Percentiles rank a stretch among this genome's conserved stretches.
These are phyloP conservation scores for Hyaloscypha bicolor DNA, from an alignment of 495 filamentous ascomycete species.

Conservation along the genomic window DNA sequence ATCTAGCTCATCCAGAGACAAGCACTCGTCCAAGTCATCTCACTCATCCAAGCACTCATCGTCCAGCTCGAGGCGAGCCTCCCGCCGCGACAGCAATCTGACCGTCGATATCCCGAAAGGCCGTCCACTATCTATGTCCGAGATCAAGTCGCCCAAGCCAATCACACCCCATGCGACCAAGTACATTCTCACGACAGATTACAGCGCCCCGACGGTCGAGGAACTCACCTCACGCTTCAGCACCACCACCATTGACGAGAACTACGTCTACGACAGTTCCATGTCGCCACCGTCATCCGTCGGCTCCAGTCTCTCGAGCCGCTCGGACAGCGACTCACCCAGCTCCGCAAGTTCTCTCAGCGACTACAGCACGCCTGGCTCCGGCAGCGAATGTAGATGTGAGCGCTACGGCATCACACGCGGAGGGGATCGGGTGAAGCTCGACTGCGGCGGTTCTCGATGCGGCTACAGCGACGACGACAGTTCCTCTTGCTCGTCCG, in stretches of 20 bases:
- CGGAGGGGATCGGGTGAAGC: conserved; percentile 86
- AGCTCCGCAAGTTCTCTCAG: conserved; percentile 72
- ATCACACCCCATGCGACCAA: conserved; percentile 82
- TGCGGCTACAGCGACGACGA: conserved; percentile 73
- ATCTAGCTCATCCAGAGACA: conserved; percentile 43
- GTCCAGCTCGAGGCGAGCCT: conserved; percentile 35
- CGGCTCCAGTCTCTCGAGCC: conserved; percentile 74
- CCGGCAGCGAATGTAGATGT: conserved; percentile 70
- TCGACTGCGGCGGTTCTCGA: conserved; percentile 86
- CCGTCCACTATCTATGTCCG: conserved; percentile 80
- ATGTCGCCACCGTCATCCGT: conserved; percentile 67
- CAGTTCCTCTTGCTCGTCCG: conserved; percentile 58
- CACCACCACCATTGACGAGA: conserved; percentile 69
- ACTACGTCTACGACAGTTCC: conserved; percentile 58
- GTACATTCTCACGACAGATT: conserved; percentile 79
- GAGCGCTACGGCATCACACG: conserved; percentile 96
- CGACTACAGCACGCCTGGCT: conserved; percentile 57
- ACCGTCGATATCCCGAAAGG: conserved; percentile 76
- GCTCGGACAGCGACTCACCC: conserved; percentile 73
- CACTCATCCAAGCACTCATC: conserved; percentile 31
- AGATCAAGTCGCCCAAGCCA: conserved; percentile 91
- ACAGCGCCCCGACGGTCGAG: conserved; percentile 66
- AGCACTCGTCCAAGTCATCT: conserved; percentile 30
- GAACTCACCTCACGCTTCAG: conserved; percentile 75
- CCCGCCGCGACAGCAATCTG: conserved; percentile 37